Evolutionary conservation across 2,329 filamentous ascomycete species (phyloP).

Genomic region (Hawksworthiomyces lignivorus): DNA sequence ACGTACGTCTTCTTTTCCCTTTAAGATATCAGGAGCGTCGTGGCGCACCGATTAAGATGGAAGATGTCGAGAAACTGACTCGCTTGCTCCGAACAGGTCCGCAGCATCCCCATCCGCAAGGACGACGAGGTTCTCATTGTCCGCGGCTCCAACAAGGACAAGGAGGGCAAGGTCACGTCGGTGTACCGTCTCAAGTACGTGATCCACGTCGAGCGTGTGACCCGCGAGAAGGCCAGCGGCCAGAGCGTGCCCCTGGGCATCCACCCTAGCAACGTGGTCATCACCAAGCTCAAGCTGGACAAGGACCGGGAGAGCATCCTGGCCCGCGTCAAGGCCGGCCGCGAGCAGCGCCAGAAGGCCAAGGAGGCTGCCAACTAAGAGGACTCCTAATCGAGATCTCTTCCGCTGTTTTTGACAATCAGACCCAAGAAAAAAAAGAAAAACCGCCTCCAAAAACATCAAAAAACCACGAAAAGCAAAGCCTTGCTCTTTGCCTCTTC

Average conservation of each 20-base stretch:
- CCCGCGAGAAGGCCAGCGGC: conserved; percentile 95
- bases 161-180: conserved; percentile 95
- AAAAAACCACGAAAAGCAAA: conserved; percentile 3
- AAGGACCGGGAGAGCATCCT: conserved; percentile 88
- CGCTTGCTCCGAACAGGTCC: conserved; percentile 51
- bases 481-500: neutral
- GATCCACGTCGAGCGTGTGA: conserved; percentile 94
- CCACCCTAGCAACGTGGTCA: conserved; percentile 92
- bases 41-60: too few relatives aligned
- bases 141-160: conserved; percentile 92
- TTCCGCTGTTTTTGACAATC: neutral
- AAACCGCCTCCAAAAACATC: conserved; percentile 5
- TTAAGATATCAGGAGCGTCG: too few relatives aligned
- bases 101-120: conserved; percentile 94
- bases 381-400: neutral
- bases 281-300: conserved; percentile 98
- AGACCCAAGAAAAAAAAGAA: neutral
- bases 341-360: conserved; percentile 67
- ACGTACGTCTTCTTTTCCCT: conserved; percentile 52
- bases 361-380: conserved; percentile 51
- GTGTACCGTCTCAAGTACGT: conserved; percentile 98
- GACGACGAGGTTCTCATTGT: conserved; percentile 92
- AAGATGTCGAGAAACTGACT: neutral
- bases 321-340: conserved; percentile 74
- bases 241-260: conserved; percentile 92